A percentile compares a stretch with the other conserved stretches of the same genome.
These are phyloP conservation scores for Pestalotiopsis sp. DNA, from an alignment of 2,329 filamentous ascomycete genomes.

Conservation along the genomic window DNA sequence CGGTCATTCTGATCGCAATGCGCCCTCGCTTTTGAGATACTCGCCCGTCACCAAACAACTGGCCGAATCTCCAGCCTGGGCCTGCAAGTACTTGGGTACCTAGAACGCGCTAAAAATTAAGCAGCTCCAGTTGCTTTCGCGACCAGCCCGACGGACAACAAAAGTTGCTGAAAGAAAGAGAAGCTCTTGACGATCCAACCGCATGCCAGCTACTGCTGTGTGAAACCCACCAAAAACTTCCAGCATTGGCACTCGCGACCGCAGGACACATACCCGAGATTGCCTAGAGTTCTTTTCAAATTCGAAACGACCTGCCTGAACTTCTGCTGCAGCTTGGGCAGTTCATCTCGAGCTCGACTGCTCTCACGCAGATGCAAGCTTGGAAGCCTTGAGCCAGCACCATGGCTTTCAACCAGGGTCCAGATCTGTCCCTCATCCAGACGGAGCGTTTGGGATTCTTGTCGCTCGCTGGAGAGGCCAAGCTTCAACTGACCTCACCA, in stretches of 20 bases:
- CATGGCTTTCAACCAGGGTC: constrained; percentile 48
- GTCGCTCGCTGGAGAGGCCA: constrained; percentile 76
- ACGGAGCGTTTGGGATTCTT: constrained; percentile 88
- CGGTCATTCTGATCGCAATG: background rate
- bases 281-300: background rate
- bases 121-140: background rate
- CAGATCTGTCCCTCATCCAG: constrained; percentile 75
- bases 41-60: background rate
- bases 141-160: background rate
- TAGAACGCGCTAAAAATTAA: constrained; percentile 6
- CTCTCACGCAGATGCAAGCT: background rate
- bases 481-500: constrained; percentile 75
- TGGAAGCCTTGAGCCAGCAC: background rate
- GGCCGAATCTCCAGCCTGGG: background rate
- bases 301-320: background rate
- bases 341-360: background rate
- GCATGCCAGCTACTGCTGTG: background rate
- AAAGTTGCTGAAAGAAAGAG: background rate
- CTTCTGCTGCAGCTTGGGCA: background rate
- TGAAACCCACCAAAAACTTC: background rate
- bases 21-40: background rate
- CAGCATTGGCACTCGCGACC: background rate
- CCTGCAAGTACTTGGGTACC: background rate
- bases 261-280: background rate
- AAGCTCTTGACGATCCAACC: background rate